phyloP scores from a whole-genome alignment of 805 yeast species.

The Starmera dryadoides region DNA sequence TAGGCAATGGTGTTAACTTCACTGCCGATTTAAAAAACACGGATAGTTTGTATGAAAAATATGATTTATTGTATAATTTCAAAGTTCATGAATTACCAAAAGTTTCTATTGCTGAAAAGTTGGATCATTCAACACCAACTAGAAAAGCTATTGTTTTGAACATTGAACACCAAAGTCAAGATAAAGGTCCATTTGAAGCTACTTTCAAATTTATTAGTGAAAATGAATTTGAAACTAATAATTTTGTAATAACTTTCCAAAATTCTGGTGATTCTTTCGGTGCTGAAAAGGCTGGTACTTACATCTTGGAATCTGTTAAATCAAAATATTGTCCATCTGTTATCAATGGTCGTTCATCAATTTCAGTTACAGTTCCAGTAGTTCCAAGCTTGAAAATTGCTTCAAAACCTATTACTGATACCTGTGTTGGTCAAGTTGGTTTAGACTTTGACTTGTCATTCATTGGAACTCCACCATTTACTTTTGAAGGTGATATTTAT shows the following conservation, averaged over 20 bases:
- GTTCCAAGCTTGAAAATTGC: conserved; percentile 39
- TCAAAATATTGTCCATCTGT: conserved; percentile 66
- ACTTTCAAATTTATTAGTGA: conserved; percentile 23
- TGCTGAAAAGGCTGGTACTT: conserved; percentile 59
- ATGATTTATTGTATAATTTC: conserved; percentile 36
- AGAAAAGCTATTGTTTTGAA: conserved; percentile 28
- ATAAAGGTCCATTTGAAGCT: conserved; percentile 28
- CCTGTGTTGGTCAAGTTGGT: conserved; percentile 91
- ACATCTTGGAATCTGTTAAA: conserved; percentile 42
- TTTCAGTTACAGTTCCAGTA: conserved; percentile 51
- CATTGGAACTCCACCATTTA: conserved; percentile 79
- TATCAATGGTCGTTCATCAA: conserved; percentile 45
- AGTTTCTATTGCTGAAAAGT: conserved; percentile 36
- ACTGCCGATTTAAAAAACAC: conserved; percentile 21
- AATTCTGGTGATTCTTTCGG: conserved; percentile 24
- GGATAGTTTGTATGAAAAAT: conserved; percentile 19
- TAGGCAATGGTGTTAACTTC: conserved; percentile 51
- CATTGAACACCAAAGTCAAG: conserved; percentile 22
- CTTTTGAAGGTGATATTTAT: conserved; percentile 54
- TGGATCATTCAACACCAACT: conserved; percentile 27
- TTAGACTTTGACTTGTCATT: conserved; percentile 61
- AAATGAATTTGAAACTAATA: conserved; percentile 15
- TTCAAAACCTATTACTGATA: conserved; percentile 56
- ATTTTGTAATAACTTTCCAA: conserved; percentile 18
- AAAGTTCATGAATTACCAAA: conserved; percentile 50